Evolutionary conservation across 257 asterid genomes (phyloP), one percentile per base, ranked within the genome.

Genomic region (Solanum bukasovii): DNA sequence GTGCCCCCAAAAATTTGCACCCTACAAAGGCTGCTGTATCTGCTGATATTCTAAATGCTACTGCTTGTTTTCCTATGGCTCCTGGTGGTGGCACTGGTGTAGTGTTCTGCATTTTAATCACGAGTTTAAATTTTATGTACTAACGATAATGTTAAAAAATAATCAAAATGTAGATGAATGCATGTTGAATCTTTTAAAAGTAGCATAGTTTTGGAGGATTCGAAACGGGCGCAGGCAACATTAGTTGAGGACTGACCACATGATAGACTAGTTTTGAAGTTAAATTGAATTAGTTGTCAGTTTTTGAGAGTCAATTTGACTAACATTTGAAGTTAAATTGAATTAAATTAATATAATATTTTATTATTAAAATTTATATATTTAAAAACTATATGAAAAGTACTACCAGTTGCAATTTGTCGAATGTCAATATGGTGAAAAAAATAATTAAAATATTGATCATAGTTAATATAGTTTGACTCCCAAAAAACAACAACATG

Each of bases 41-140:
- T 14, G 94, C 99, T 34, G 98, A 96, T 94, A 96, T 96, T 16
- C 99, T 89, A 42, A 96, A 93, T 9, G 99, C 99, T 79, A 96
- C 98, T 11, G 99, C 99, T 85, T 96, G 98, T 89, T 94, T 94
- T 89, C 99, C 99, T 1, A 94, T 83, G 4, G 98, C 98, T 25
- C 99, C 99, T 8, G 98, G 90, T 27, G 89, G 84, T 1, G 99
- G 98, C 86, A 93, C 96, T 38, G 99, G 98, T 2, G 98, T 90
- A 6, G 98, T 95, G 87, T 96, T 96, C 99, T 96, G 93, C 88
- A 86, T 27, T 84, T 81, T 29, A 1, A 16, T 5, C 1, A 4
- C 25, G 16, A 2, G 1, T 79, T 44, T 79, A 79, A 27, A 3
- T 44, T 79, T 1, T 79, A 79, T 79, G 0, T 14, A 27, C 2